Conservation (phyloP, 257 asterid genomes). For the Solanum dulcamara region DNA sequence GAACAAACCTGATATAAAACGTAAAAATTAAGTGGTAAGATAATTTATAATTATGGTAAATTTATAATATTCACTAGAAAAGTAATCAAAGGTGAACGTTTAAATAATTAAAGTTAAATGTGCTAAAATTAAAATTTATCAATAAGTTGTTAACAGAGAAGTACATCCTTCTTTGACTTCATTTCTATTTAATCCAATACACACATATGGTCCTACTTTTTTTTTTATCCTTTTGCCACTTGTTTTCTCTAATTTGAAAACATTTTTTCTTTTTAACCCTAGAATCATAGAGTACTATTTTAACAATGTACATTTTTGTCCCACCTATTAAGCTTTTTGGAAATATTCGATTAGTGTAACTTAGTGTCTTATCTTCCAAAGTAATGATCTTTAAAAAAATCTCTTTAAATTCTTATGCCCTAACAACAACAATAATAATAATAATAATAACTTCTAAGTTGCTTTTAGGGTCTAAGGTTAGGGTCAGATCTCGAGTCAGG, state of each 20-base stretch:
- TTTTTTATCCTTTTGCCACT: not conserved
- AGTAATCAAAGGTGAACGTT: not conserved
- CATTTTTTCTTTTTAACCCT: not conserved
- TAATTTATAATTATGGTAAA: not conserved
- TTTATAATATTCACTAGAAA: not conserved
- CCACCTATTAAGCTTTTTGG: not conserved
- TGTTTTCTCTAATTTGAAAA: not conserved
- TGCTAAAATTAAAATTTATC: not conserved
- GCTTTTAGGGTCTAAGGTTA: not conserved
- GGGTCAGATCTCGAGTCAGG: not conserved
- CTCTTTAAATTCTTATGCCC: no score
- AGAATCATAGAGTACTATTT: not conserved
- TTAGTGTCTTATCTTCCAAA: no score
- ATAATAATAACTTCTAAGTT: not conserved
- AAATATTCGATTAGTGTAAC: not conserved
- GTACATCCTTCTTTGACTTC: not conserved
- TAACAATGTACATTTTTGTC: not conserved
- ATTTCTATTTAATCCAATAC: not conserved
- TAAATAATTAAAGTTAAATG: not conserved
- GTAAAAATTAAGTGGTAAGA: not conserved
- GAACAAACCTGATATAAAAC: not conserved
- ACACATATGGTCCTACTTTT: not conserved
- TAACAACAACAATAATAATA: no score
- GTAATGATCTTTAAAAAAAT: not conserved
- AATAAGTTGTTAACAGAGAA: not conserved